Evolutionary conservation across 2,329 filamentous ascomycete genomes (phyloP).

Genomic region (Diplodia mutila): DNA sequence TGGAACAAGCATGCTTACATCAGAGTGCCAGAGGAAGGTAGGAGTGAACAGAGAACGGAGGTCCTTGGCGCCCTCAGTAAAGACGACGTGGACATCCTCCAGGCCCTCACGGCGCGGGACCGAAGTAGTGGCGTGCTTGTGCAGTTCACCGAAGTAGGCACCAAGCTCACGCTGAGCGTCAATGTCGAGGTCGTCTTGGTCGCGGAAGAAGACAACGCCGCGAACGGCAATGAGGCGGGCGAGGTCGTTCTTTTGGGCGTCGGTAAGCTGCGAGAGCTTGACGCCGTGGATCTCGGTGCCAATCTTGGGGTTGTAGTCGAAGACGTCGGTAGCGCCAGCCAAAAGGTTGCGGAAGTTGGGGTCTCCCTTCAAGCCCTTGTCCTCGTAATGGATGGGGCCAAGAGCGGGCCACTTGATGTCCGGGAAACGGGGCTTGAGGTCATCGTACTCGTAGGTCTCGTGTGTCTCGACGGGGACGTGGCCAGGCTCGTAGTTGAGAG

Average conservation of each 20-base stretch:
- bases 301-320: conserved; percentile 61
- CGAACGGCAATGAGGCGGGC: conserved; percentile 58
- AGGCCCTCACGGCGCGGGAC: conserved; percentile 54
- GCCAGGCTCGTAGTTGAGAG: conserved; percentile 53
- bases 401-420: conserved; percentile 57
- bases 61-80: conserved; percentile 56
- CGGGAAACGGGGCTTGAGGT: conserved; percentile 58
- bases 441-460: conserved; percentile 54
- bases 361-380: conserved; percentile 60
- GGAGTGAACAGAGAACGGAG: conserved; percentile 60
- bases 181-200: conserved; percentile 58
- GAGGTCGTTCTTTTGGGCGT: conserved; percentile 59
- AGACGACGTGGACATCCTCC: conserved; percentile 62
- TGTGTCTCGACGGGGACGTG: conserved; percentile 51
- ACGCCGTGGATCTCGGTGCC: conserved; percentile 59
- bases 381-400: conserved; percentile 53
- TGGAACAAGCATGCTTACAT: conserved; percentile 44
- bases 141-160: conserved; percentile 56
- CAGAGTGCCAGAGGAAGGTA: conserved; percentile 60
- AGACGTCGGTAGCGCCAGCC: conserved; percentile 56
- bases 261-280: conserved; percentile 54
- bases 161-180: conserved; percentile 58
- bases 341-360: conserved; percentile 59
- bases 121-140: conserved; percentile 60
- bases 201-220: conserved; percentile 62